Base-by-base conservation (phyloP, 345 rosid genomes). In the Melaleuca alternifolia region DNA sequence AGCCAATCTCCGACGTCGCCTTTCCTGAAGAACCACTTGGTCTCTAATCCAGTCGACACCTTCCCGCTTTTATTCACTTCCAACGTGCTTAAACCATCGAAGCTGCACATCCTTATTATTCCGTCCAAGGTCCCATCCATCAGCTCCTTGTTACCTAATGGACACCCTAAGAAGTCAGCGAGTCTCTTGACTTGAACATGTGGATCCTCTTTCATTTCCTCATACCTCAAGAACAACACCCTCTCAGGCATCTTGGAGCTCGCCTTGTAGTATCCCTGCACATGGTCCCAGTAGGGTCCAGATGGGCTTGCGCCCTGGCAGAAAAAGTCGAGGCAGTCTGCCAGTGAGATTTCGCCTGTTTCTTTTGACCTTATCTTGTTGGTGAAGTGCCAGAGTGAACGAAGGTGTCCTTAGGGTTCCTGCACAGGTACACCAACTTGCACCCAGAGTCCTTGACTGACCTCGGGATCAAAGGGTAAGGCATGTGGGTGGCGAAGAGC, bases 281-380 rank as follows among this genome's bases (percentile, higher is more conserved):
- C 90, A 33, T 92, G 91, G 33, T 92, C 91, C 51, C 90, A 91
- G 81, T 86, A 85, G 0, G 94, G 92, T 75, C 93, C 94, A 7
- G 54, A 90, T 0, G 87, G 85, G 46, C 50, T 53, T 20, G 85
- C 59, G 14, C 93, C 93, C 33, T 84, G 76, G 85, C 92, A 91
- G 86, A 90, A 92, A 54, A 84, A 85, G 10, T 88, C 87, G 11
- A 92, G 90, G 54, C 88, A 89, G 82, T 89, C 87, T 84, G 28
- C 89, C 54, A 91, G 84, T 7, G 87, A 84, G 84, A 86, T 86
- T 83, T 28, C 53, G 23, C 86, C 91, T 48, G 85, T 86, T 18
- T 86, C 90, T 84, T 87, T 87, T 85, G 87, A 65, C 51, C 82
- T n/a, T n/a, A n/a, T n/a, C n/a, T n/a, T n/a, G n/a, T n/a, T n/a